These are phyloP conservation scores for Endogone sp. DNA, from an alignment of 192 early-diverging fungal species.

Conservation along the genomic window DNA sequence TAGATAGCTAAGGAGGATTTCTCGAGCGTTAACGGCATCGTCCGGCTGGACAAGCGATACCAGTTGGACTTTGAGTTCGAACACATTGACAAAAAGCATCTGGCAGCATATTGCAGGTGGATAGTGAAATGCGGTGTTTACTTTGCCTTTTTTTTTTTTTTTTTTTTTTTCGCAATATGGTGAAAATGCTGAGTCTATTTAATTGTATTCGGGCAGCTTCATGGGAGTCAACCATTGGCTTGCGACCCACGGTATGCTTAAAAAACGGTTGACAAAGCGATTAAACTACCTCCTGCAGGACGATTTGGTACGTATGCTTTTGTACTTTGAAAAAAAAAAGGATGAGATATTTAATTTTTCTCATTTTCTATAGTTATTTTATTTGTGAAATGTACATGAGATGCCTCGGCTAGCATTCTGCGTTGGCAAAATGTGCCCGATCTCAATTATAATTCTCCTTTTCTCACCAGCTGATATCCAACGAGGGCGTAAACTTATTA, in stretches of 20 bases:
- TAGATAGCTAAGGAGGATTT: conserved; percentile 39
- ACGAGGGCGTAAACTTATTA: conserved; percentile 39
- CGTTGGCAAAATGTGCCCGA: not conserved
- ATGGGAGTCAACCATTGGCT: conserved; percentile 40
- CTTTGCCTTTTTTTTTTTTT: not conserved
- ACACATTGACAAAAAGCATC: conserved; percentile 41
- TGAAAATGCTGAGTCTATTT: not conserved
- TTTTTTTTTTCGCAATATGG: not conserved
- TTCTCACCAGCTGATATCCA: conserved; percentile 24
- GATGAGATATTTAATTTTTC: too few species aligned
- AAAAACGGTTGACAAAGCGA: conserved; percentile 34
- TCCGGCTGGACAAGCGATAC: conserved; percentile 34
- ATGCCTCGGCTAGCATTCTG: too few species aligned
- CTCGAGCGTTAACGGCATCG: conserved; percentile 30
- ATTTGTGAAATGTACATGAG: too few species aligned
- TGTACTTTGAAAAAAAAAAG: not conserved
- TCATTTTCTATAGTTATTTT: too few species aligned
- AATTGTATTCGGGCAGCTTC: conserved; percentile 23
- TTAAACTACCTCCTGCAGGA: conserved; percentile 40
- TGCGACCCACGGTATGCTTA: conserved; percentile 43
- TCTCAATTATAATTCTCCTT: not conserved
- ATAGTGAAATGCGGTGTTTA: not conserved
- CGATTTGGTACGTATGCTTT: conserved; percentile 24
- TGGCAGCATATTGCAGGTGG: conserved; percentile 45
- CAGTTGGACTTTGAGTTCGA: conserved; percentile 37